Evolutionary conservation across 225 moss, liverwort and hornwort genomes (phyloP).

Genomic region (Sphagnum contortum): DNA sequence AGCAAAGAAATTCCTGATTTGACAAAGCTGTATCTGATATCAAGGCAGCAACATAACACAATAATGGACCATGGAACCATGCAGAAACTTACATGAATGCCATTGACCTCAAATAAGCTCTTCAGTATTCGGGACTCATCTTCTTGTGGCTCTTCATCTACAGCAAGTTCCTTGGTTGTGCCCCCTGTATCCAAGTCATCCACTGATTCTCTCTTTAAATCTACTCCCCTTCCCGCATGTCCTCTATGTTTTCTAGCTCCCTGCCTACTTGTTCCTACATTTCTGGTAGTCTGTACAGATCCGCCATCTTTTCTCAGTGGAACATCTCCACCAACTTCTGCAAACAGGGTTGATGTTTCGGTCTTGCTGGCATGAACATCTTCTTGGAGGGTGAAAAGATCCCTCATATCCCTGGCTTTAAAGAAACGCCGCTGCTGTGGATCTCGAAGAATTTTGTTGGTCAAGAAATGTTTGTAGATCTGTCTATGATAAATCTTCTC

Average conservation of each 20-base stretch:
- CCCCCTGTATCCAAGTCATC: slow-evolving; percentile 15
- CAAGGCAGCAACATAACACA: neutral
- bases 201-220: slow-evolving; percentile 7
- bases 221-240: slow-evolving; percentile 7
- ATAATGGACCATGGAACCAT: neutral
- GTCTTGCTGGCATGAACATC: slow-evolving; percentile 40
- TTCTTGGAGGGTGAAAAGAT: slow-evolving; percentile 88
- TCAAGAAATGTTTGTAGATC: slow-evolving; percentile 90
- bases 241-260: neutral
- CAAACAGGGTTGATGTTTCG: slow-evolving; percentile 84
- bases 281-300: slow-evolving; percentile 9
- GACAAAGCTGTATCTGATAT: no score
- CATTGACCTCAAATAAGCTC: slow-evolving; percentile 80
- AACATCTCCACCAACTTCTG: slow-evolving; percentile 57
- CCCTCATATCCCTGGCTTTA: slow-evolving; percentile 87
- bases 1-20: no score
- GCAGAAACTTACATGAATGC: slow-evolving; percentile 73
- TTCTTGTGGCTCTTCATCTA: slow-evolving; percentile 48
- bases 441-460: slow-evolving; percentile 84
- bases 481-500: slow-evolving; percentile 99
- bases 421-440: slow-evolving; percentile 97
- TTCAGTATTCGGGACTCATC: slow-evolving; percentile 79
- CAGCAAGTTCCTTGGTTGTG: slow-evolving; percentile 16
- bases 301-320: slow-evolving; percentile 18
- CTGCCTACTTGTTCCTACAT: neutral